phyloP scores from a whole-genome alignment of 371 early-diverging fungal genomes.

The Mortierella sp. region DNA sequence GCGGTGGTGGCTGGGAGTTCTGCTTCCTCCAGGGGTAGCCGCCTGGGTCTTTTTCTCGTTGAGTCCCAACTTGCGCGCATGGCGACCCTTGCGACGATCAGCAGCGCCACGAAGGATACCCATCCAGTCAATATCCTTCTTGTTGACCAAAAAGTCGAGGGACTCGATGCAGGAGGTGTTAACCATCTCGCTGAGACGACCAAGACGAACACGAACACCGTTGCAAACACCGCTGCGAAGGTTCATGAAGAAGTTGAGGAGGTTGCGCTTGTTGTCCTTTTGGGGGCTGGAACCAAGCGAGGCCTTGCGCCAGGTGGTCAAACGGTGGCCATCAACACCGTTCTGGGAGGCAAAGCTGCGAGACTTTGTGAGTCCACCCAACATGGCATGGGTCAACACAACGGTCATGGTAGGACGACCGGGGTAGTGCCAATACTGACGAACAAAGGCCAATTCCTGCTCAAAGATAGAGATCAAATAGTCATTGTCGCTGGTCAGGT shows the following conservation, averaged over 20 bases:
- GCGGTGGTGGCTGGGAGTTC: conserved; percentile 62
- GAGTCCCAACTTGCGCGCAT: conserved; percentile 62
- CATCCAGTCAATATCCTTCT: conserved; percentile 80
- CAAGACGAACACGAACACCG: conserved; percentile 80
- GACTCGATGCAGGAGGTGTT: conserved; percentile 86
- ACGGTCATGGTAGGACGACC: conserved; percentile 90
- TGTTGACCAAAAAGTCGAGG: conserved; percentile 87
- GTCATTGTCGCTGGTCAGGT: conserved; percentile 87
- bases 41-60: conserved; percentile 65
- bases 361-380: conserved; percentile 65
- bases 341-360: conserved; percentile 29
- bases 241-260: conserved; percentile 89
- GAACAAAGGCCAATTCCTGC: conserved; percentile 83
- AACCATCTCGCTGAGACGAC: conserved; percentile 81
- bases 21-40: conserved; percentile 64
- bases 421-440: conserved; percentile 80
- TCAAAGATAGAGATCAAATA: conserved; percentile 84
- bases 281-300: conserved; percentile 41
- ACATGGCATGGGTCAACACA: conserved; percentile 83
- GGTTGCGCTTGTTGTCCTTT: conserved; percentile 69
- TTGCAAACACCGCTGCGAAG: conserved; percentile 80
- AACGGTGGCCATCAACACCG: conserved; percentile 33
- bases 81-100: conserved; percentile 56
- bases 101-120: conserved; percentile 71
- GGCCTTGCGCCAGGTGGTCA: conserved; percentile 52